Evolutionary conservation across 805 yeast species (phyloP), one percentile per base, ranked within the genome.

Genomic region (Metschnikowia anglica): DNA sequence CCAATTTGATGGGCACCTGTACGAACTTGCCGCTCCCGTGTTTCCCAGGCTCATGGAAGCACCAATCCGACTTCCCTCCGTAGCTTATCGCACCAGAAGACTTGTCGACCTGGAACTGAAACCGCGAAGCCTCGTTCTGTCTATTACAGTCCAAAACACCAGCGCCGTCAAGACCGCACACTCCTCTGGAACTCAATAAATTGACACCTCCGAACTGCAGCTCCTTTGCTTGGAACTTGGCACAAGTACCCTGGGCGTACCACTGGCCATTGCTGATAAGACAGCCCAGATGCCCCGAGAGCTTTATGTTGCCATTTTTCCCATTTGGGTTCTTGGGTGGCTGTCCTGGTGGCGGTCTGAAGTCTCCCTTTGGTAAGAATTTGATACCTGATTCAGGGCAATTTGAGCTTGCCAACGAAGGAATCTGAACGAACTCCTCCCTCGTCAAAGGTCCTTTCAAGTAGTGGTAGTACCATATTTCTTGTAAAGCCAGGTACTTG

Each of bases 221-320:
- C 41, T 80, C 73, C 12, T 46, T 39, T 19, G 85, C 54, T 19
- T 72, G 72, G 65, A 73, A 90, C 4, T 84, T 80, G 4, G 97
- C 98, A 63, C 97, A 91, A 0, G 93, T 79, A 1, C 97, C 97
- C 13, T 74, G 71, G 4, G 75, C 59, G 65, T 83, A 87, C 93
- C 95, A 90, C 51, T 80, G 76, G 3, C 99, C 99, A 56, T 79
- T 85, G 47, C 85, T 79, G 56, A 90, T 91, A 45, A 91, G 66
- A 63, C 96, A 88, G 8, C 96, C 96, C 4, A 62, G 49, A 44
- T 81, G 76, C 31, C 66, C 76, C 15, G 72, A 58, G 11, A 80
- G 63, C 40, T 67, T 73, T 34, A 86, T 56, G 53, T 62, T 70
- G 9, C 71, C 69, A 7, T 48, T 44, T 15, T 48, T 33, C 2